Evolutionary conservation across 805 yeast species (phyloP), one percentile per base, ranked within the genome.

Genomic region (Pichia membranifaciens): DNA sequence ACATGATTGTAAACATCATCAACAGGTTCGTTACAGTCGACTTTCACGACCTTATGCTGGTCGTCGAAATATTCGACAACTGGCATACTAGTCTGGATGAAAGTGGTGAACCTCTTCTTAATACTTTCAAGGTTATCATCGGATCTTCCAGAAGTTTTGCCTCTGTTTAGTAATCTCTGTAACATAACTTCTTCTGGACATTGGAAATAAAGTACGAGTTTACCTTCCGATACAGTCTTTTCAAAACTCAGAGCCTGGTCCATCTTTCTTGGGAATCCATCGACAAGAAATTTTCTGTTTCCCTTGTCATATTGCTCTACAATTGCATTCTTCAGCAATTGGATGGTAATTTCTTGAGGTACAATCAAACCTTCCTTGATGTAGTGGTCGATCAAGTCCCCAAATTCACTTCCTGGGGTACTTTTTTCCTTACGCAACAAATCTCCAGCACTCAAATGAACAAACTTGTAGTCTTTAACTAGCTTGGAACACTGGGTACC

Each of bases 241-340:
- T 91, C 98, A 64, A 91, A 91, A n/a, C 91, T 85, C 36, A 84
- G 50, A 0, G 98, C 98, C 71, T 91, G 99, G 68, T 93, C 98
- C 97, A 93, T 91, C 65, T 90, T 88, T 64, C 98, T 79, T 42
- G 99, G 99, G 76, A 93, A 91, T 0, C 99, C 99, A 65, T 91
- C 99, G 45, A 91, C 81, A 58, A 91, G 71, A 65, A 90, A 91
- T 56, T 79, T 79, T 45, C 73, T 74, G 21, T 68, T 72, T 15
- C 85, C 83, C n/a, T 71, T 61, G 3, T 56, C 51, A 53, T 65
- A 63, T 43, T 75, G 68, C 31, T 75, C 82, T 35, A 69, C 58
- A 68, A 91, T 89, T 9, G 96, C 95, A 52, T 84, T 82, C 58
- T 83, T 78, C 59, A 91, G 74, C 48, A 91, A 70, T 1, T 87